These are phyloP conservation scores for Pisolithus thermaeus DNA, from an alignment of 1,284 basidiomycete species.

Conservation along the genomic window DNA sequence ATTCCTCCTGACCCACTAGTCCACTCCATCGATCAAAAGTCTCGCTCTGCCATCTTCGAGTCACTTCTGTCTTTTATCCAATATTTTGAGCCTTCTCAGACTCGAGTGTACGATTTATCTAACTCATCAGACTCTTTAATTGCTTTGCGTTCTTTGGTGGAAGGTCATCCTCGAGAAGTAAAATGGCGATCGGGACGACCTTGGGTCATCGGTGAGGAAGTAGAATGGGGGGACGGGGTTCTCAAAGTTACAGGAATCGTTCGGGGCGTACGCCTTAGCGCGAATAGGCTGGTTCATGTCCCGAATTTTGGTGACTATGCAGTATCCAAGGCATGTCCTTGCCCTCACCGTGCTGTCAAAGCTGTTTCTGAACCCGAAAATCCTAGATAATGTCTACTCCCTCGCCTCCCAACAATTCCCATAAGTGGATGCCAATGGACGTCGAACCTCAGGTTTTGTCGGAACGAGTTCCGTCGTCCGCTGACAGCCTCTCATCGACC, in stretches of 20 bases:
- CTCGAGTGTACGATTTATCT: conserved; percentile 59
- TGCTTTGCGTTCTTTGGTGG: conserved; percentile 69
- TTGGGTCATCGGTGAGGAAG: conserved; percentile 74
- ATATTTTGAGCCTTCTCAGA: conserved; percentile 90
- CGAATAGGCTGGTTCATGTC: conserved; percentile 85
- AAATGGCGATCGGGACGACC: conserved; percentile 80
- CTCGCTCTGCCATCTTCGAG: conserved; percentile 65
- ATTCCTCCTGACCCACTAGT: conserved; percentile 44
- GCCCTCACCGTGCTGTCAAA: not conserved
- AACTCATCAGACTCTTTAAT: conserved; percentile 63
- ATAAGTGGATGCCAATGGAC: conserved; percentile 48
- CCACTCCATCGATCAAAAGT: conserved; percentile 48
- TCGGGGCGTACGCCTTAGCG: conserved; percentile 74
- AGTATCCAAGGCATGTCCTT: conserved; percentile 62
- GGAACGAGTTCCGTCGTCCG: conserved; percentile 59
- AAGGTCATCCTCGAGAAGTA: conserved; percentile 71
- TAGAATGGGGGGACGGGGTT: conserved; percentile 41
- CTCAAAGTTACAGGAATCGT: conserved; percentile 79
- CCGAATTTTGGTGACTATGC: conserved; percentile 89
- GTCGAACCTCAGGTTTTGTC: conserved; percentile 53
- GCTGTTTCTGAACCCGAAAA: not conserved
- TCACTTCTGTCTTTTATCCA: conserved; percentile 89
- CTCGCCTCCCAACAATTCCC: conserved; percentile 36
- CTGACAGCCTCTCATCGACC: conserved; percentile 84
- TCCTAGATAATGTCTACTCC: conserved; percentile 59